Conservation (phyloP, 2,329 filamentous ascomycete genomes). For the Phialocephala subalpina region DNA sequence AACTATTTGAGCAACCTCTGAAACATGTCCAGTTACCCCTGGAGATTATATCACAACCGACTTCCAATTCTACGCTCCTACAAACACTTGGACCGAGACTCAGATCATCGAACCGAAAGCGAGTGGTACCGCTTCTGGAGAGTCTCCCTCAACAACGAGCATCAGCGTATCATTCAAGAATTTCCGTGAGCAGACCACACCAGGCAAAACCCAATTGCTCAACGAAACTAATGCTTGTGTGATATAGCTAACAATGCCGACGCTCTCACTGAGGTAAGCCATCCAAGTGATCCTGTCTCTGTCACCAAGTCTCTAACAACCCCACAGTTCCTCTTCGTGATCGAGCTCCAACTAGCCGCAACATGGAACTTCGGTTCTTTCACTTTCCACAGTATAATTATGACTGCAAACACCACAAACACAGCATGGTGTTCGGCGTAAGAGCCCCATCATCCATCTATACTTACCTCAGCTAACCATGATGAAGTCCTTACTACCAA, state of each 20-base stretch:
- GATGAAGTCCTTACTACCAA: background rate
- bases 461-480: background rate
- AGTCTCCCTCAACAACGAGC: background rate
- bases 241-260: background rate
- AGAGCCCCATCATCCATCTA: background rate
- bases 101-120: background rate
- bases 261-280: background rate
- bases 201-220: background rate
- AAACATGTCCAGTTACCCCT: background rate
- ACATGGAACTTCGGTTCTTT: slow-evolving; percentile 1
- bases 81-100: background rate
- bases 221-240: background rate
- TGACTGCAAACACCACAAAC: background rate
- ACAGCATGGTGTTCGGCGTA: background rate
- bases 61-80: slow-evolving; percentile 1
- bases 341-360: slow-evolving; percentile 3
- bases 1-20: background rate
- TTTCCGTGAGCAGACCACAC: background rate
- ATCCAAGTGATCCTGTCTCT: background rate
- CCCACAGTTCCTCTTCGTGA: slow-evolving; percentile 1
- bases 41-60: background rate
- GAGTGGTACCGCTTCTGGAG: background rate
- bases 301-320: background rate
- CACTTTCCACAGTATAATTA: background rate
- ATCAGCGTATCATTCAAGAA: background rate